Conservation (phyloP, 1,139 yeast species). For the Torulaspora pretoriensis region DNA sequence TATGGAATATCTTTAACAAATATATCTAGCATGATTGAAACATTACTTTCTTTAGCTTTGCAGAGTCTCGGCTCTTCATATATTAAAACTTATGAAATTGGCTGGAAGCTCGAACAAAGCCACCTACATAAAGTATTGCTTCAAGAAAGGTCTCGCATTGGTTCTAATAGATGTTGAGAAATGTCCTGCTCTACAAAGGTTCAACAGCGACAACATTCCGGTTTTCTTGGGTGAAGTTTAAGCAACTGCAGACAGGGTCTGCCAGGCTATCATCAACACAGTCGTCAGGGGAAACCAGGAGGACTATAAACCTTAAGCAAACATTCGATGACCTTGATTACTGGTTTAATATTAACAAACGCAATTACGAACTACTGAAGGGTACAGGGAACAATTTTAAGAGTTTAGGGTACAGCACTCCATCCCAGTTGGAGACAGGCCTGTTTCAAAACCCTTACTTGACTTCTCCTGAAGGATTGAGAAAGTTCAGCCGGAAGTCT, state of each 20-base stretch:
- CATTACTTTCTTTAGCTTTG: too few species aligned
- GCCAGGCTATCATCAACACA: not conserved
- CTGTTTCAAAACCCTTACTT: slow-evolving; percentile 70
- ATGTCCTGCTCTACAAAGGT: not conserved
- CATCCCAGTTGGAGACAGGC: slow-evolving; percentile 44
- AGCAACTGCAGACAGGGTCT: not conserved
- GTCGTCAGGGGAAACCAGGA: not conserved
- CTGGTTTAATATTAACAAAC: slow-evolving; percentile 21
- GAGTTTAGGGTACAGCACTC: slow-evolving; percentile 6
- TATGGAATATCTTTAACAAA: not conserved
- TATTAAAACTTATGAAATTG: too few species aligned
- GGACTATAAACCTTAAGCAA: slow-evolving; percentile 3
- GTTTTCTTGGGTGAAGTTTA: not conserved
- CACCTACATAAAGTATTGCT: not conserved
- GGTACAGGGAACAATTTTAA: slow-evolving; percentile 10
- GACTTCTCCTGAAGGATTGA: slow-evolving; percentile 64
- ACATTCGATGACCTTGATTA: slow-evolving; percentile 25
- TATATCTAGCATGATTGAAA: not conserved
- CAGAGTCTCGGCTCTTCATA: not conserved
- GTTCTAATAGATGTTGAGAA: not conserved
- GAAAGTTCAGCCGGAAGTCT: slow-evolving; percentile 62
- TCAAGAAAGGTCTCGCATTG: not conserved
- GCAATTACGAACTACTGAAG: slow-evolving; percentile 6
- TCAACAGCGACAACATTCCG: not conserved
- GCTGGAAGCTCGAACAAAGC: not conserved